Evolutionary conservation across 495 filamentous ascomycete genomes (phyloP).

Genomic region (Baudoinia panamericana): DNA sequence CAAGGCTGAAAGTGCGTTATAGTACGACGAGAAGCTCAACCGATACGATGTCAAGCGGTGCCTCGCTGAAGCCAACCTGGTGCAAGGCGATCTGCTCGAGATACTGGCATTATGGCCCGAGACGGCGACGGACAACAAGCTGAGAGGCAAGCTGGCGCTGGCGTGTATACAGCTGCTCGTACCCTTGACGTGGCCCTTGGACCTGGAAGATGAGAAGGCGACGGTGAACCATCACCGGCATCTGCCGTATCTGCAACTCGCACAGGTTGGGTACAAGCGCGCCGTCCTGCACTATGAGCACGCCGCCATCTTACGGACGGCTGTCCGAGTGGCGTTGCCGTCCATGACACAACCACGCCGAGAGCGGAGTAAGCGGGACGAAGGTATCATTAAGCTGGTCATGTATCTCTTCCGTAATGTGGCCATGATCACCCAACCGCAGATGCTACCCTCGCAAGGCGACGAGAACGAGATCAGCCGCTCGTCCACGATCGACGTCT

Average conservation of each 20-base stretch:
- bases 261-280: conserved; percentile 79
- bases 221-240: conserved; percentile 89
- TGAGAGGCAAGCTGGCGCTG: conserved; percentile 67
- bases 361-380: conserved; percentile 67
- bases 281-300: conserved; percentile 69
- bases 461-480: conserved; percentile 83
- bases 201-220: conserved; percentile 64
- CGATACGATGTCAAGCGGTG: conserved; percentile 92
- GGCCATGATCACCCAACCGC: conserved; percentile 62
- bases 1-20: neutral
- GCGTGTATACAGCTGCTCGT: conserved; percentile 87
- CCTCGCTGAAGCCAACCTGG: conserved; percentile 82
- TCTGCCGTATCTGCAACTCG: conserved; percentile 72
- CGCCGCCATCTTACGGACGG: conserved; percentile 59
- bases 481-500: conserved; percentile 75
- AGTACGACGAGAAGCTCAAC: conserved; percentile 83
- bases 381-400: conserved; percentile 85
- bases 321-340: conserved; percentile 69
- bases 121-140: conserved; percentile 49
- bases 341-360: conserved; percentile 67
- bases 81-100: conserved; percentile 76
- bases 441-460: conserved; percentile 44
- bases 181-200: conserved; percentile 87
- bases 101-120: conserved; percentile 74
- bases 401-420: conserved; percentile 83